Conservation (phyloP, 192 early-diverging fungal species). For the Coemansia sp. region DNA sequence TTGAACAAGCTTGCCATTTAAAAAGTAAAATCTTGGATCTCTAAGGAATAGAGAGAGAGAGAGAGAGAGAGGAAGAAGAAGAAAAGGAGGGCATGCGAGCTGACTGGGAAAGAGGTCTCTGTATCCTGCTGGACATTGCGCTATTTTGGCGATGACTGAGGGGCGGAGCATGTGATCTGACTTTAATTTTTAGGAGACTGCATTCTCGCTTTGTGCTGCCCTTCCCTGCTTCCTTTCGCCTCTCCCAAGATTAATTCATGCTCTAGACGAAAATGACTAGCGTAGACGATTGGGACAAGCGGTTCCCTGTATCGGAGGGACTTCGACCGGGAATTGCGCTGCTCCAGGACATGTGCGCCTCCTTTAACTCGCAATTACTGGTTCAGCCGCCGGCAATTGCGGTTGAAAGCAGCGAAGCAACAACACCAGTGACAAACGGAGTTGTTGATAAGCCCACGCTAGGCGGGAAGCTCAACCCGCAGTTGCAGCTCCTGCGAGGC, state of each 20-base stretch:
- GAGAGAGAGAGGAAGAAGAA: neutral
- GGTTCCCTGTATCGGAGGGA: constrained; percentile 10
- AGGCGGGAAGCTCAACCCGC: constrained; percentile 1
- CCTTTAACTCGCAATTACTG: constrained; percentile 4
- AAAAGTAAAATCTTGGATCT: neutral
- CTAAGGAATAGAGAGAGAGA: too few species aligned
- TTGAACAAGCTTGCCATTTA: neutral
- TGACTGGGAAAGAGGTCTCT: neutral
- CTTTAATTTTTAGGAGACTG: neutral
- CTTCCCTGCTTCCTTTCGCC: too few species aligned
- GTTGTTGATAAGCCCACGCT: neutral
- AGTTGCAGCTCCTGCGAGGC: constrained; percentile 6
- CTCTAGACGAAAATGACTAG: neutral
- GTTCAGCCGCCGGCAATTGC: neutral
- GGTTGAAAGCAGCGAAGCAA: neutral
- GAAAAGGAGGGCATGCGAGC: neutral
- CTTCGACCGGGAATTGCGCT: constrained; percentile 4
- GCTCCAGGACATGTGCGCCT: constrained; percentile 20
- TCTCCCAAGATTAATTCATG: too few species aligned
- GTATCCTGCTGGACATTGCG: neutral
- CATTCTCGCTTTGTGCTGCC: neutral
- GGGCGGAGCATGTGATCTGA: too few species aligned
- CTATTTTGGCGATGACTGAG: too few species aligned
- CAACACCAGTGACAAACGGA: neutral
- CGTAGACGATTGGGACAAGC: constrained; percentile 27